Percentiles rank a stretch among this genome's conserved stretches.
These are phyloP conservation scores for Backusella australiensis DNA, from an alignment of 192 early-diverging fungal species.

Conservation along the genomic window DNA sequence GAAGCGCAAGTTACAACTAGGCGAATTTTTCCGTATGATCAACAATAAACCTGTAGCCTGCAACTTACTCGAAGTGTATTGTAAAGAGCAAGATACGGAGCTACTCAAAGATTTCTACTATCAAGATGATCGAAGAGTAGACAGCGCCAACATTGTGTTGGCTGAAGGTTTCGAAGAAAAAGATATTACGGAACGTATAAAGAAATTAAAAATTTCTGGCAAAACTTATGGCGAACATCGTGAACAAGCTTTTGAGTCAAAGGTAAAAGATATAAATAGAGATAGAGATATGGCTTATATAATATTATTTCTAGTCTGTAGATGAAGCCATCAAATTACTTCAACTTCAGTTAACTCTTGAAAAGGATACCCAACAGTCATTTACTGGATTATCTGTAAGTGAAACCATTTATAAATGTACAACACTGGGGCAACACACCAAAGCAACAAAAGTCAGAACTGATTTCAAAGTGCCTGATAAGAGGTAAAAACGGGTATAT, in stretches of 20 bases:
- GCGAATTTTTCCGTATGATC: conserved; percentile 90
- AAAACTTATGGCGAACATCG: conserved; percentile 78
- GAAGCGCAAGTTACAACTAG: conserved; percentile 76
- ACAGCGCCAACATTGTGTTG: conserved; percentile 58
- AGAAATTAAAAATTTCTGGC: conserved; percentile 66
- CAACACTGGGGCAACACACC: conserved; percentile 65
- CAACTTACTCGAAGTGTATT: conserved; percentile 83
- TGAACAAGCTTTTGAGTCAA: conserved; percentile 67
- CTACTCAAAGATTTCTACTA: conserved; percentile 94
- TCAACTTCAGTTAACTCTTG: conserved; percentile 69
- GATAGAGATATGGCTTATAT: conserved; percentile 58
- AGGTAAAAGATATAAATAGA: conserved; percentile 63
- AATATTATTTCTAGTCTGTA: conserved; percentile 49
- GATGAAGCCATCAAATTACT: conserved; percentile 82
- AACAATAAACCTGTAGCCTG: conserved; percentile 80
- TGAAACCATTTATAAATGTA: conserved; percentile 83
- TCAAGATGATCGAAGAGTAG: conserved; percentile 83
- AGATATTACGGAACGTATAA: conserved; percentile 58
- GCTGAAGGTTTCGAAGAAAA: conserved; percentile 52
- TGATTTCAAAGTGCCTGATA: conserved; percentile 89
- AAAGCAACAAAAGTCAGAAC: conserved; percentile 75
- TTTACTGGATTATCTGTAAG: conserved; percentile 76
- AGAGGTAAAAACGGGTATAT: conserved; percentile 43
- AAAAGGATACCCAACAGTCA: conserved; percentile 63
- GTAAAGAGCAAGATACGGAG: conserved; percentile 68